Evolutionary conservation across 176 grass and related monocot genomes (phyloP).

Genomic region (Oryza australiensis): DNA sequence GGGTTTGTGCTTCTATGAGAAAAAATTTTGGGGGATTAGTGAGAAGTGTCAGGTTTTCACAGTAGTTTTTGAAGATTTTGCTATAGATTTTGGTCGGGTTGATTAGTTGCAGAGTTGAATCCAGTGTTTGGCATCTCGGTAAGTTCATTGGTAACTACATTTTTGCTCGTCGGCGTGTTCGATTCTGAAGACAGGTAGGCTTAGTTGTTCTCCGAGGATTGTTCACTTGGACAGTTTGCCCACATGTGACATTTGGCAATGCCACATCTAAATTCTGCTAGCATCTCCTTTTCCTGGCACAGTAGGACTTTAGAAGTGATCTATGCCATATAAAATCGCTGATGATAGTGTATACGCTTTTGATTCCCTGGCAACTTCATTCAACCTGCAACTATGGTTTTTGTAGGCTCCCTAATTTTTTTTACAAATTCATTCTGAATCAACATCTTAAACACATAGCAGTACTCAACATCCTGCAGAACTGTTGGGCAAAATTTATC

Average conservation of each 20-base stretch:
- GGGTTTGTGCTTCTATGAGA: too few species aligned
- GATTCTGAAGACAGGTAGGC: background rate
- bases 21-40: too few species aligned
- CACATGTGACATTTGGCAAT: background rate
- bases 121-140: background rate
- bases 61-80: too few species aligned
- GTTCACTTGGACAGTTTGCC: background rate
- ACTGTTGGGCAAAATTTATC: background rate
- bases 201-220: background rate
- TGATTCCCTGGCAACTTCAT: background rate
- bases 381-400: background rate
- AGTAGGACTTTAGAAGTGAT: background rate
- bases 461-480: background rate
- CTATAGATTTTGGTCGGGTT: background rate
- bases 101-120: background rate
- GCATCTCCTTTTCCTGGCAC: background rate
- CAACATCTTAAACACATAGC: background rate
- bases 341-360: background rate
- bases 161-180: background rate
- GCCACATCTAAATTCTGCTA: background rate
- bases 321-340: background rate
- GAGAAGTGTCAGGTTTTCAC: too few species aligned
- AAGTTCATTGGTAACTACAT: conserved; percentile 1
- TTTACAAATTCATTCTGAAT: background rate
- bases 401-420: background rate